Percentiles rank a stretch among this genome's conserved stretches.
Evolutionary conservation across 805 yeast genomes (phyloP).

Genomic region (Pichia cephalocereana): DNA sequence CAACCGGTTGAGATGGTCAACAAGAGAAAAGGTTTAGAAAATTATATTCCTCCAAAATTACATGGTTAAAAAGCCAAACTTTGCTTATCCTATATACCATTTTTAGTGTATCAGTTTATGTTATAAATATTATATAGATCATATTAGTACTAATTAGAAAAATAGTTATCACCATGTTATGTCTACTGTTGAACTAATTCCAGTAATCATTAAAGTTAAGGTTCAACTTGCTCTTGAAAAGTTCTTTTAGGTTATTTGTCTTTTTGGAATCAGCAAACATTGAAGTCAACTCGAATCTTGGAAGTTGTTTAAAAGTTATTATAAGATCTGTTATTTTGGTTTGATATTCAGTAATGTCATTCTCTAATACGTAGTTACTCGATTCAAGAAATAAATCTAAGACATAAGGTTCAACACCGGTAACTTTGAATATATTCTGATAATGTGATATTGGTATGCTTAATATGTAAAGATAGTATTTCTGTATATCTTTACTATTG

Average conservation of each 20-base stretch:
- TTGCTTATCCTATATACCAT: background rate
- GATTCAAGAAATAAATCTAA: slow-evolving; percentile 41
- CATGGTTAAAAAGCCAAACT: slow-evolving; percentile 8
- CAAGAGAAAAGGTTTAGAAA: slow-evolving; percentile 30
- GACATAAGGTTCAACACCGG: slow-evolving; percentile 43
- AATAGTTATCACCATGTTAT: no score
- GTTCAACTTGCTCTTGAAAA: slow-evolving; percentile 1
- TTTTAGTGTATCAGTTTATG: no score
- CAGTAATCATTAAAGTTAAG: slow-evolving; percentile 6
- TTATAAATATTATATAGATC: no score
- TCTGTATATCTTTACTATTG: slow-evolving; percentile 12
- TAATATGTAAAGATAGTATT: slow-evolving; percentile 31
- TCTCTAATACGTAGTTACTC: slow-evolving; percentile 15
- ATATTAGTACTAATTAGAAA: no score
- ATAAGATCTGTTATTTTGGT: slow-evolving; percentile 18
- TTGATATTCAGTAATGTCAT: slow-evolving; percentile 8
- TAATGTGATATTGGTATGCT: slow-evolving; percentile 21
- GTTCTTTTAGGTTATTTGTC: background rate
- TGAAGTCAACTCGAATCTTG: slow-evolving; percentile 29
- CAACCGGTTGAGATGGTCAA: slow-evolving; percentile 34
- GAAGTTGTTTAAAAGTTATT: slow-evolving; percentile 24
- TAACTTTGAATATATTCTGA: slow-evolving; percentile 26
- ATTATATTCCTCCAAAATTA: slow-evolving; percentile 20
- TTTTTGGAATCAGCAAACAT: slow-evolving; percentile 24
- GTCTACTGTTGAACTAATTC: background rate